These are phyloP conservation scores for Trichopus zeylanicus DNA, from an alignment of 116 monocot species.

Conservation along the genomic window DNA sequence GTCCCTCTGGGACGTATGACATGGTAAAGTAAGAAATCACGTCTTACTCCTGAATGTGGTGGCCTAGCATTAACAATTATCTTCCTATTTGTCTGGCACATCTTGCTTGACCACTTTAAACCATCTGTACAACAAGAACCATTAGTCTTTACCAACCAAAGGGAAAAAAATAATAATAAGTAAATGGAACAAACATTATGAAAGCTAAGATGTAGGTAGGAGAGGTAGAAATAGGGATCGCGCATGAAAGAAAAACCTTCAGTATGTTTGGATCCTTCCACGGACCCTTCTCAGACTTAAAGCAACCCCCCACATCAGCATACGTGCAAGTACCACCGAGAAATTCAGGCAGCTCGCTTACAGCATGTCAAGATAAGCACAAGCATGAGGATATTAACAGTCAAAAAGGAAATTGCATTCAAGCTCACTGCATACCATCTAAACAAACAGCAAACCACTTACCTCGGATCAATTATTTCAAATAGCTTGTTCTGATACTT, in stretches of 20 bases:
- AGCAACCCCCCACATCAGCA: slow-evolving; percentile 83
- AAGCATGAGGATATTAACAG: neutral
- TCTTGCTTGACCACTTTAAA: slow-evolving; percentile 74
- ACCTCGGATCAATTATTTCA: slow-evolving; percentile 62
- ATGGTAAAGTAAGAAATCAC: neutral
- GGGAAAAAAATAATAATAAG: neutral
- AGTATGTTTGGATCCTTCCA: slow-evolving; percentile 87
- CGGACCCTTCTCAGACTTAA: slow-evolving; percentile 86
- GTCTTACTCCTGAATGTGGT: slow-evolving; percentile 35
- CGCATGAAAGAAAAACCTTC: slow-evolving; percentile 48
- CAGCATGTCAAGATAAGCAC: slow-evolving; percentile 3
- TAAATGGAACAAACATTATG: no score
- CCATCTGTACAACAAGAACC: slow-evolving; percentile 36
- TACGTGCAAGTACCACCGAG: slow-evolving; percentile 91
- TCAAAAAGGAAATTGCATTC: neutral
- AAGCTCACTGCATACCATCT: neutral
- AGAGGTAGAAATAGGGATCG: slow-evolving; percentile 2
- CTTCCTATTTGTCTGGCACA: slow-evolving; percentile 80
- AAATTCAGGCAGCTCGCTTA: slow-evolving; percentile 92
- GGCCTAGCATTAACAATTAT: slow-evolving; percentile 84
- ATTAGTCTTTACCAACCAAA: neutral
- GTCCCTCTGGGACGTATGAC: neutral
- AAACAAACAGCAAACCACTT: slow-evolving; percentile 1
- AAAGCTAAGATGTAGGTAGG: no score
- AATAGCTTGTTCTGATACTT: slow-evolving; percentile 49